Conservation (phyloP, 805 yeast species). For the Yarrowia sp. region DNA sequence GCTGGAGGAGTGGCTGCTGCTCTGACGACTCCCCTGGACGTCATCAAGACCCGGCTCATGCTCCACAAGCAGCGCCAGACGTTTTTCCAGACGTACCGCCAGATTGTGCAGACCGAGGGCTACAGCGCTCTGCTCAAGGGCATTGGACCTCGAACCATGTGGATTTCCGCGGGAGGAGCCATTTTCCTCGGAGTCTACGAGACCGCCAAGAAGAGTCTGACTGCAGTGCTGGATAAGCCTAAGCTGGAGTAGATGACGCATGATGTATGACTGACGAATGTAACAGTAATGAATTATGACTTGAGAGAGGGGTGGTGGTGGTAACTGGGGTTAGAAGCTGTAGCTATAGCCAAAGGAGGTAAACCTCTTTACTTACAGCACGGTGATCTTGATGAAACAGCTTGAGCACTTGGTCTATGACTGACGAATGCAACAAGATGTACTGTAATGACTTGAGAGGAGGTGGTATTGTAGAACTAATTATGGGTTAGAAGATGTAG, state of each 20-base stretch:
- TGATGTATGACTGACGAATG: conserved; percentile 10
- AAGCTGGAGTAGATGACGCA: not conserved
- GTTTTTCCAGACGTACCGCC: conserved; percentile 56
- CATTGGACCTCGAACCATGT: conserved; percentile 92
- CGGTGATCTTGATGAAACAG: no score
- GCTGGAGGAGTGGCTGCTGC: conserved; percentile 98
- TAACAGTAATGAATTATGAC: conserved; percentile 21
- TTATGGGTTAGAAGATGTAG: no score
- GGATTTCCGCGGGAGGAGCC: conserved; percentile 99
- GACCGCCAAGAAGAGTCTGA: conserved; percentile 47
- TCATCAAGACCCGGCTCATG: conserved; percentile 93
- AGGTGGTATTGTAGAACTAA: no score
- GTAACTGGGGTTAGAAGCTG: no score
- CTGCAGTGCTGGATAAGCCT: conserved; percentile 2
- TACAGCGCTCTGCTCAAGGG: conserved; percentile 76
- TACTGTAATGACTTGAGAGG: no score
- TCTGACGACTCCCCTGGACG: conserved; percentile 90
- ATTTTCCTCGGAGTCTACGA: conserved; percentile 96
- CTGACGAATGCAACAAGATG: no score
- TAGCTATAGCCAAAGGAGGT: no score
- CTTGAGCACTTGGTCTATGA: no score
- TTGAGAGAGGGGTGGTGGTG: not conserved
- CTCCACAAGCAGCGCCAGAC: conserved; percentile 61
- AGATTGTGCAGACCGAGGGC: conserved; percentile 76
- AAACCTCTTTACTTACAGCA: no score